phyloP scores from a whole-genome alignment of 768 basidiomycete genomes.

The Phylloporus arenicola region DNA sequence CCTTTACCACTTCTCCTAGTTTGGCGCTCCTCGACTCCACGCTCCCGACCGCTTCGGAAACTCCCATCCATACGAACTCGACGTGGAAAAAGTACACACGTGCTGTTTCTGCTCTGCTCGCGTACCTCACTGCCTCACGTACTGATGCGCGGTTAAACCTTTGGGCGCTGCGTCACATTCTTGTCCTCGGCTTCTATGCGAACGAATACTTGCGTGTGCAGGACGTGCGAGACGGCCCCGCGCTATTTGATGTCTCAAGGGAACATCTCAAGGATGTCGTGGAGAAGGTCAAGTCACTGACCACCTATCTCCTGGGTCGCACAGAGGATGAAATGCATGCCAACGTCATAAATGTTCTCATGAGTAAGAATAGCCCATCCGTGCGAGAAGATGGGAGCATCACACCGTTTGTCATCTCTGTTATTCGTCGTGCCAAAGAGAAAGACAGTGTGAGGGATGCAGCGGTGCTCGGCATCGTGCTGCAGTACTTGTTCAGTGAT shows the following conservation, averaged over 20 bases:
- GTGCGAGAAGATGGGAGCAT: slow-evolving; percentile 15
- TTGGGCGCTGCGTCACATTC: slow-evolving; percentile 67
- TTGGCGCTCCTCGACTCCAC: slow-evolving; percentile 57
- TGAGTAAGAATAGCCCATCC: slow-evolving; percentile 24
- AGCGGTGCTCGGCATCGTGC: slow-evolving; percentile 53
- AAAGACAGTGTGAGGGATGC: slow-evolving; percentile 50
- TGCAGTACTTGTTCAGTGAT: slow-evolving; percentile 57
- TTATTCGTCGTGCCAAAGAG: slow-evolving; percentile 29
- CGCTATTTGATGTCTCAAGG: slow-evolving; percentile 22
- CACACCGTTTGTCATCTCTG: slow-evolving; percentile 28
- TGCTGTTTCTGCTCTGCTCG: slow-evolving; percentile 49
- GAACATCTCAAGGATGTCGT: slow-evolving; percentile 35
- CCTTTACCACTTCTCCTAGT: slow-evolving; percentile 46
- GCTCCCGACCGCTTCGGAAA: slow-evolving; percentile 41
- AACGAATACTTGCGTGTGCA: slow-evolving; percentile 56
- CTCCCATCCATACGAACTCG: slow-evolving; percentile 7
- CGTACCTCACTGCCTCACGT: slow-evolving; percentile 53
- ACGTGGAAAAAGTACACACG: slow-evolving; percentile 50
- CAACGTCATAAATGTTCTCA: slow-evolving; percentile 34
- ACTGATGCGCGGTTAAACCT: slow-evolving; percentile 51
- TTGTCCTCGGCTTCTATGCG: slow-evolving; percentile 57
- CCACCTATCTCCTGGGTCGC: slow-evolving; percentile 54
- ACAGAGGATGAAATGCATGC: slow-evolving; percentile 50
- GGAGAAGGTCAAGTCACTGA: slow-evolving; percentile 44
- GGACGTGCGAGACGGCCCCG: slow-evolving; percentile 43